phyloP scores from a whole-genome alignment of 140 eudicot genomes.

The Anethum foeniculum region DNA sequence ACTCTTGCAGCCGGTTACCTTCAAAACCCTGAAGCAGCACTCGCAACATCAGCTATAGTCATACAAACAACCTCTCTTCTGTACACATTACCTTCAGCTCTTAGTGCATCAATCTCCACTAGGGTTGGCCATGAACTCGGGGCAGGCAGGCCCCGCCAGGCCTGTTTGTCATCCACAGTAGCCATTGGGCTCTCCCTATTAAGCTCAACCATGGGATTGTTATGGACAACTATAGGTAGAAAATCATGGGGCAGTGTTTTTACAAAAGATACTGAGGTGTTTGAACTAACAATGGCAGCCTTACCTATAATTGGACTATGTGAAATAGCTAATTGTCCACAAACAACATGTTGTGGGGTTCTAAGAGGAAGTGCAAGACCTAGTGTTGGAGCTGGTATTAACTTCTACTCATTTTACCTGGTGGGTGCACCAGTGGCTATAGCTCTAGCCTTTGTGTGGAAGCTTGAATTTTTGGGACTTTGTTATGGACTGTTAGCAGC shows the following conservation, averaged over 20 bases:
- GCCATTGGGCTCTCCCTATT: constrained; percentile 56
- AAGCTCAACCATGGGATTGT: constrained; percentile 54
- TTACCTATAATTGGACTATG: constrained; percentile 88
- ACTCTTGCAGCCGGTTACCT: constrained; percentile 87
- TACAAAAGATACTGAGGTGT: constrained; percentile 67
- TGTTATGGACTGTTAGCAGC: constrained; percentile 97
- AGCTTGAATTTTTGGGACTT: constrained; percentile 66
- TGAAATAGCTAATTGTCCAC: constrained; percentile 94
- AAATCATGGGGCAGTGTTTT: constrained; percentile 73
- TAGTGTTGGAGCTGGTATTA: constrained; percentile 63
- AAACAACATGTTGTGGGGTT: constrained; percentile 94
- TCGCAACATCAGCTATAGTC: constrained; percentile 91
- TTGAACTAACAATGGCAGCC: constrained; percentile 56
- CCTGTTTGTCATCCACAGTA: constrained; percentile 61
- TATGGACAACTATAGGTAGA: constrained; percentile 69
- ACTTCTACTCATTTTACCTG: constrained; percentile 80
- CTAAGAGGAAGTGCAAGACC: constrained; percentile 95
- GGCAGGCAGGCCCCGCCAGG: constrained; percentile 72
- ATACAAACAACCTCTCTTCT: constrained; percentile 93
- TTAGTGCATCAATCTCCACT: constrained; percentile 78
- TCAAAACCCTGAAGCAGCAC: constrained; percentile 55
- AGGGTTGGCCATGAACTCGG: constrained; percentile 94
- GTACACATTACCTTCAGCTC: constrained; percentile 92
- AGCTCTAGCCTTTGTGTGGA: constrained; percentile 54
- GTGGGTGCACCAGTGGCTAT: constrained; percentile 92